Evolutionary conservation across 371 early-diverging fungal genomes (phyloP).

Genomic region (Blakeslea trispora): DNA sequence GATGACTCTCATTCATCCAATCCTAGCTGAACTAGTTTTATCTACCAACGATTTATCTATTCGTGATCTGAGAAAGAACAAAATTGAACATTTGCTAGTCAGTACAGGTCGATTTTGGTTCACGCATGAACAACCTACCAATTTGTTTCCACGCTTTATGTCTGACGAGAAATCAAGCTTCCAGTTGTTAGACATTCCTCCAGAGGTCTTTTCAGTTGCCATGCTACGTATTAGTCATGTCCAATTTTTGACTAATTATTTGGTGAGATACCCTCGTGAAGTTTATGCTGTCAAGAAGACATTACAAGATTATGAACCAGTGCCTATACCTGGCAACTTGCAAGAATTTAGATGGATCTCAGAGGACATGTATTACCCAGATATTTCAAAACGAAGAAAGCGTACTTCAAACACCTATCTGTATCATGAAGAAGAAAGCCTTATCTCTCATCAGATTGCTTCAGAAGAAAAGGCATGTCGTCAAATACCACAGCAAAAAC

Average conservation of each 20-base stretch:
- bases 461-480: conserved; percentile 2
- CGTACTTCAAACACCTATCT: conserved; percentile 2
- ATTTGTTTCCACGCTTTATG: conserved; percentile 56
- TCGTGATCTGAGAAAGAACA: conserved; percentile 65
- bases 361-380: conserved; percentile 33
- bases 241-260: conserved; percentile 63
- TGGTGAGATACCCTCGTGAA: conserved; percentile 59
- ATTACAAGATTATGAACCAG: conserved; percentile 47
- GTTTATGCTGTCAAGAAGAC: conserved; percentile 59
- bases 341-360: conserved; percentile 1
- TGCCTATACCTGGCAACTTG: conserved; percentile 18
- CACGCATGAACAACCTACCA: conserved; percentile 49
- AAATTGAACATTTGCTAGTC: conserved; percentile 57
- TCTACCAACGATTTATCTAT: conserved; percentile 63
- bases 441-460: background rate
- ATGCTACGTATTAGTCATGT: conserved; percentile 62
- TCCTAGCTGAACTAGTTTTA: conserved; percentile 56
- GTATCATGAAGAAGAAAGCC: background rate
- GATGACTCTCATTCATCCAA: conserved; percentile 53
- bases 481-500: conserved; percentile 26
- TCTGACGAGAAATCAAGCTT: conserved; percentile 31
- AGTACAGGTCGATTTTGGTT: conserved; percentile 69
- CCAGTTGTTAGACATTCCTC: conserved; percentile 49
- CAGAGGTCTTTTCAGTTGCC: conserved; percentile 56
- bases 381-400: conserved; percentile 24